A percentile compares a stretch with the other conserved stretches of the same genome.
These are phyloP conservation scores for Aspergillus sojae DNA, from an alignment of 2,329 filamentous ascomycete genomes.

Conservation along the genomic window DNA sequence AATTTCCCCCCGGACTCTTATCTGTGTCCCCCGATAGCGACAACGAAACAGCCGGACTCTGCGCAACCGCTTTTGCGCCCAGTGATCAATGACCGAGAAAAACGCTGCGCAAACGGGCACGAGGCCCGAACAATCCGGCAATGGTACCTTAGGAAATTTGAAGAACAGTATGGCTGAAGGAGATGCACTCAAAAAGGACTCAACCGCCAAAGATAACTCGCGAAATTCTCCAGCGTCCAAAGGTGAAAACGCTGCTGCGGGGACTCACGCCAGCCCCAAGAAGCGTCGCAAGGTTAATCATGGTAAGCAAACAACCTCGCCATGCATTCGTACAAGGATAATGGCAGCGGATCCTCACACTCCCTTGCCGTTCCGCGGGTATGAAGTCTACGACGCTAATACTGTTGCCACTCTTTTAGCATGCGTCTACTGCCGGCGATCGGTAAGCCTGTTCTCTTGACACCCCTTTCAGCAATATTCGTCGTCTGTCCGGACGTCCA, in stretches of 20 bases:
- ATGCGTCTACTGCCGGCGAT: conserved; percentile 86
- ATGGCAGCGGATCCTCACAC: conserved; percentile 17
- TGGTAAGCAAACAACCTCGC: conserved; percentile 60
- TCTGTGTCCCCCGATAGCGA: conserved; percentile 24
- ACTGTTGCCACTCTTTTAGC: conserved; percentile 56
- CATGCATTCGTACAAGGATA: conserved; percentile 30
- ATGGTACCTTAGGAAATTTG: conserved; percentile 30
- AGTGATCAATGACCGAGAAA: conserved; percentile 35
- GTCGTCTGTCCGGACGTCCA: not conserved
- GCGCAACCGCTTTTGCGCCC: conserved; percentile 28
- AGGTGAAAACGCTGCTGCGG: conserved; percentile 35
- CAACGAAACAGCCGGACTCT: conserved; percentile 19
- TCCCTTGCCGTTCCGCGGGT: conserved; percentile 20
- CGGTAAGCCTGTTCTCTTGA: conserved; percentile 65
- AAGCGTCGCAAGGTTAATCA: conserved; percentile 89
- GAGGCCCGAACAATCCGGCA: conserved; percentile 30
- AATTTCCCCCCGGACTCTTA: conserved; percentile 26
- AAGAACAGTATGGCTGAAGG: conserved; percentile 21
- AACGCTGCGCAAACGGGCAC: conserved; percentile 26
- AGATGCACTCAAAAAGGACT: conserved; percentile 30
- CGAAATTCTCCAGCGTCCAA: conserved; percentile 33
- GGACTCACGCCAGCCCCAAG: conserved; percentile 63
- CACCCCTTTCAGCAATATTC: not conserved
- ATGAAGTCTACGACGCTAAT: conserved; percentile 28
- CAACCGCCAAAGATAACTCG: conserved; percentile 32